phyloP scores from a whole-genome alignment of 2,329 filamentous ascomycete species.

The Phaeosphaeriaceae sp. region DNA sequence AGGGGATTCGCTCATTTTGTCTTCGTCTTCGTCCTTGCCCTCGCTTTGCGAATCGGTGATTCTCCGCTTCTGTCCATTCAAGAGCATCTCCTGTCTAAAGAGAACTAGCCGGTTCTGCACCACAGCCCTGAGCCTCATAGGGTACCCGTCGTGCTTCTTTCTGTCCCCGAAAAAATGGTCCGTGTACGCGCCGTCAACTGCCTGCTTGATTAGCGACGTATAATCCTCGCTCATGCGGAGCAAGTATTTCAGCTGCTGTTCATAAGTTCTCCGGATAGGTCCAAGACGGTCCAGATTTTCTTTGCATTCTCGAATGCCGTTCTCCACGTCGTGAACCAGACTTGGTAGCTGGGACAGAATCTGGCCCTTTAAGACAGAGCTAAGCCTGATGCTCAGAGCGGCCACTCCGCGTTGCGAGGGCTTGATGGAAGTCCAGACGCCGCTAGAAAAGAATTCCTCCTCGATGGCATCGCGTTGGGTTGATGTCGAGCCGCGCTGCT shows the following conservation, averaged over 20 bases:
- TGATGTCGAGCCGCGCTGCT: constrained; percentile 35
- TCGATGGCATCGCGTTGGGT: constrained; percentile 50
- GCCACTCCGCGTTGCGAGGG: constrained; percentile 39
- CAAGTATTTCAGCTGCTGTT: constrained; percentile 60
- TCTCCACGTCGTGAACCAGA: constrained; percentile 25
- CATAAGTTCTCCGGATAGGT: constrained; percentile 49
- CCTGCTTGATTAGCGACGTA: constrained; percentile 52
- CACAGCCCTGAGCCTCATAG: constrained; percentile 25
- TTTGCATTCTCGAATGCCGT: constrained; percentile 23
- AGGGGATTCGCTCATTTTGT: not conserved
- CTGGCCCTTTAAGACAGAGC: constrained; percentile 29
- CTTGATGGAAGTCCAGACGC: constrained; percentile 23
- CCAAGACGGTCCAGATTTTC: constrained; percentile 57
- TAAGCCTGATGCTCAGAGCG: constrained; percentile 24
- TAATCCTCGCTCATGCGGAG: constrained; percentile 54
- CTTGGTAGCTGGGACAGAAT: constrained; percentile 29
- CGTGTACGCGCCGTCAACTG: constrained; percentile 54
- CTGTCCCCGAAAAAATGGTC: constrained; percentile 57
- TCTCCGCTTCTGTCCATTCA: constrained; percentile 16
- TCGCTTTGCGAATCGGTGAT: constrained; percentile 17
- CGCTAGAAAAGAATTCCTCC: constrained; percentile 40
- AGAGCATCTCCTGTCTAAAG: constrained; percentile 16
- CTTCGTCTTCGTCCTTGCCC: not conserved
- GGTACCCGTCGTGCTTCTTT: constrained; percentile 15
- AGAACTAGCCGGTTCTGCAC: constrained; percentile 25